phyloP scores from a whole-genome alignment of 345 rosid genomes.

The Theobroma cacao region DNA sequence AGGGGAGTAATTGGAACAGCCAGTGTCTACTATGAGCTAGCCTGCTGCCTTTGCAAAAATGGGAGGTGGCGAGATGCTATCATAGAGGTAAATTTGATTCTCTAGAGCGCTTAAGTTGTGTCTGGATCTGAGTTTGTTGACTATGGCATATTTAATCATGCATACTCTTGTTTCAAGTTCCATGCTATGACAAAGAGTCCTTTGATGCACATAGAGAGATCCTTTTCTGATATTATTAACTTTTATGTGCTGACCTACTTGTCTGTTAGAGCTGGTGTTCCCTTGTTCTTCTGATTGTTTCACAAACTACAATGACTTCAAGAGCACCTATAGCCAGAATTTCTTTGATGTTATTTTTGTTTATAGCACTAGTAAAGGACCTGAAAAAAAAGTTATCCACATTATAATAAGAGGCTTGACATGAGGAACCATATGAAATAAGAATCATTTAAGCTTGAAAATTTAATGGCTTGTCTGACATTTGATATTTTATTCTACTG shows the following conservation, averaged over 20 bases:
- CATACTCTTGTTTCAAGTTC: not conserved
- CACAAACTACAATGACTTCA: not conserved
- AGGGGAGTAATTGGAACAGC: constrained; percentile 87
- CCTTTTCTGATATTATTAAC: not conserved
- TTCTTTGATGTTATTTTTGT: not conserved
- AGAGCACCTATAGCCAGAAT: not conserved
- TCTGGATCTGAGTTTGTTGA: constrained; percentile 1
- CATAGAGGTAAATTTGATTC: constrained; percentile 50
- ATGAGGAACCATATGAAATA: not conserved
- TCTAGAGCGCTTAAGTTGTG: not conserved
- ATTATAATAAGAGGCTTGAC: not conserved
- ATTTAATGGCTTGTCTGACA: not conserved
- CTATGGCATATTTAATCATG: not conserved
- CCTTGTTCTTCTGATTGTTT: not conserved
- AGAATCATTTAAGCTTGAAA: not conserved
- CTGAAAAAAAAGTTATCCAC: not conserved
- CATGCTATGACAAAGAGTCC: not conserved
- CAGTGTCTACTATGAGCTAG: constrained; percentile 79
- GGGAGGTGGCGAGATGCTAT: constrained; percentile 87
- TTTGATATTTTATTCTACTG: not conserved
- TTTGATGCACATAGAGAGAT: not conserved
- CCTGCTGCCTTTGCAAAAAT: constrained; percentile 80
- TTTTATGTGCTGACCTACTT: not conserved
- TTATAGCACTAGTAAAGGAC: not conserved
- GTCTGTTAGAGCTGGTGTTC: not conserved